Base-by-base conservation (phyloP, 352 stramenopile genomes). In the Phytophthora citrophthora region DNA sequence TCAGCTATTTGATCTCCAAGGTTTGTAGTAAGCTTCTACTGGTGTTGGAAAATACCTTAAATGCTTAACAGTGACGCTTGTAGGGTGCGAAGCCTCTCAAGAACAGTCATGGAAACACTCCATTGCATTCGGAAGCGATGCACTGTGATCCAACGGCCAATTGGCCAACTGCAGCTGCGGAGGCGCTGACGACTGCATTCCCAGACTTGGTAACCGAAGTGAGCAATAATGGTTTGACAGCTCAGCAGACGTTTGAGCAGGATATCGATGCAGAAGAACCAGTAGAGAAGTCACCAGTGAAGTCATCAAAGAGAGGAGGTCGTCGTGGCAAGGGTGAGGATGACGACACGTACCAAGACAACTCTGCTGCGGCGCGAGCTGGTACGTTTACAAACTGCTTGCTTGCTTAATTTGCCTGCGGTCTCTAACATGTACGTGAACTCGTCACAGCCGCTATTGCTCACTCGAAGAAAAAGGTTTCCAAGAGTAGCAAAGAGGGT, bases 71-170 rank as follows among this genome's bases (percentile, higher is more conserved):
- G 23, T 55, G 23, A 54, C 55, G 16, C 10, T 39, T 49, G 12
- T 59, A 93, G 83, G 81, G 83, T 32, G 79, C 81, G 3, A 90
- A 89, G 48, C 69, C 81, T 20, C 29, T 82, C 4, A 81, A 82
- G 53, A 94, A 94, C 47, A 48, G 29, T 2, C 61, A 71, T 9
- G 83, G 81, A 32, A 89, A 88, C 61, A 86, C 79, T 1, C 81
- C 86, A 15, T 49, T 94, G 56, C 86, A 92, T 54, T 81, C 83
- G 5, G 83, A 94, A 56, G 83, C 83, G n/a, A 86, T 90, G 73
- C 86, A 91, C 45, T 90, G 83, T 53, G 81, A 92, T 13, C 53
- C 76, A 2, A 77, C 61, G 38, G 55, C 70, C 11, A 69, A 70
- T 18, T 93, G 85, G 83, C 85, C 85, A 0, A 90, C 73, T 4